Percentiles rank a stretch among this genome's conserved stretches.
Evolutionary conservation across 1,284 basidiomycete species (phyloP).

Genomic region (Cryptococcus amylolentus): DNA sequence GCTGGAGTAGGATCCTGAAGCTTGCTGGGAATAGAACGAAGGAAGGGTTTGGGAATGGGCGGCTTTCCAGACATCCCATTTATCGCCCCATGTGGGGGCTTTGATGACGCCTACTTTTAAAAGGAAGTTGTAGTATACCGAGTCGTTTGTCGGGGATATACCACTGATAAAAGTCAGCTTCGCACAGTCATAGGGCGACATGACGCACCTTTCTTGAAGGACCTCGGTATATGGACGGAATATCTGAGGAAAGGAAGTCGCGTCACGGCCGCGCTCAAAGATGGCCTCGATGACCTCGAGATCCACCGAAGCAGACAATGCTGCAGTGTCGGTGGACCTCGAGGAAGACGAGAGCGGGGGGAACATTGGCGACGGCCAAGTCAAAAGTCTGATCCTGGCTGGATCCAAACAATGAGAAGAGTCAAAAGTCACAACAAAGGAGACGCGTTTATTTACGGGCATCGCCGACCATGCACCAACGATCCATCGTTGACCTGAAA

Average conservation of each 20-base stretch:
- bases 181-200: background rate
- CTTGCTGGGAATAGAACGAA: background rate
- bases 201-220: slow-evolving; percentile 35
- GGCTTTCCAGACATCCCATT: slow-evolving; percentile 44
- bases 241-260: slow-evolving; percentile 40
- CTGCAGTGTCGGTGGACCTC: slow-evolving; percentile 11
- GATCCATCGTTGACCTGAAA: too few relatives aligned
- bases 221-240: slow-evolving; percentile 37
- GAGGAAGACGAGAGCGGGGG: slow-evolving; percentile 18
- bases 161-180: slow-evolving; percentile 22
- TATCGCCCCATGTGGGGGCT: slow-evolving; percentile 45
- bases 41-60: slow-evolving; percentile 4
- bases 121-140: slow-evolving; percentile 46
- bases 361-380: slow-evolving; percentile 13
- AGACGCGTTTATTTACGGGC: too few relatives aligned
- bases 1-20: background rate
- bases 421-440: too few relatives aligned
- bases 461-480: too few relatives aligned
- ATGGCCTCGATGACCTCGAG: slow-evolving; percentile 42
- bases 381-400: too few relatives aligned
- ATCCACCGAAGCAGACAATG: slow-evolving; percentile 33
- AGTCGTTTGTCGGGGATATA: slow-evolving; percentile 33
- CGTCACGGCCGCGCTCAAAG: slow-evolving; percentile 31
- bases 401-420: too few relatives aligned
- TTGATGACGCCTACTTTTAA: slow-evolving; percentile 46